These are phyloP conservation scores for Pleomassaria siparia DNA, from an alignment of 2,329 filamentous ascomycete genomes.

Conservation along the genomic window DNA sequence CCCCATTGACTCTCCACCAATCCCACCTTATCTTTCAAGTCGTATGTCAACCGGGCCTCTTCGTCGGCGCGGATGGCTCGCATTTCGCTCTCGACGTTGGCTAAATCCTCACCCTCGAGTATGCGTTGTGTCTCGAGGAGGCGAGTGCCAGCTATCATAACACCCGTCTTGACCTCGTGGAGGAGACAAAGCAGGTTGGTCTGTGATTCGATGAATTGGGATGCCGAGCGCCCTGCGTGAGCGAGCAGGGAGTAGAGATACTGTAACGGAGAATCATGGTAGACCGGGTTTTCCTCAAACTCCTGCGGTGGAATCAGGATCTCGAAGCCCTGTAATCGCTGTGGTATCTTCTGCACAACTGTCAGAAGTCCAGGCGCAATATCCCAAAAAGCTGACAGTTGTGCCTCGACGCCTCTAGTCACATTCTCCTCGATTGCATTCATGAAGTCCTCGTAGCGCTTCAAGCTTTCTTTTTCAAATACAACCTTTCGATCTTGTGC, in stretches of 20 bases:
- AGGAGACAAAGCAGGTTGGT: constrained; percentile 86
- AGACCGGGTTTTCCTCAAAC: constrained; percentile 81
- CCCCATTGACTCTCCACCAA: constrained; percentile 90
- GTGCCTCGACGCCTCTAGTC: constrained; percentile 82
- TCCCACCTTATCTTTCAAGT: constrained; percentile 90
- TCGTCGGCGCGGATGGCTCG: constrained; percentile 65
- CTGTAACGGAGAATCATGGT: constrained; percentile 78
- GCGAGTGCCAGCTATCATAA: constrained; percentile 68
- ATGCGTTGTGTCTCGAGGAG: constrained; percentile 66
- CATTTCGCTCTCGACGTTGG: constrained; percentile 51
- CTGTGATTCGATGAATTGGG: constrained; percentile 96
- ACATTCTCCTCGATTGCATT: constrained; percentile 82
- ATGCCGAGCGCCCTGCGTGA: constrained; percentile 88
- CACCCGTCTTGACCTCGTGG: constrained; percentile 84
- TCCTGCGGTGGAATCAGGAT: constrained; percentile 79
- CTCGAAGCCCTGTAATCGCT: constrained; percentile 60
- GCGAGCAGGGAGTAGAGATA: constrained; percentile 84
- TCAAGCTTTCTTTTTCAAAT: constrained; percentile 71
- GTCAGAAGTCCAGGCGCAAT: constrained; percentile 81
- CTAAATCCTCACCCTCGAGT: constrained; percentile 41
- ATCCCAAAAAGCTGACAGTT: constrained; percentile 96
- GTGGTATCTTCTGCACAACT: constrained; percentile 78
- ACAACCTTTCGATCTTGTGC: constrained; percentile 68
- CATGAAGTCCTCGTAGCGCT: constrained; percentile 75
- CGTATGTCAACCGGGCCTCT: constrained; percentile 72